Conservation (phyloP, 805 yeast species). For the Candida silvicultrix region DNA sequence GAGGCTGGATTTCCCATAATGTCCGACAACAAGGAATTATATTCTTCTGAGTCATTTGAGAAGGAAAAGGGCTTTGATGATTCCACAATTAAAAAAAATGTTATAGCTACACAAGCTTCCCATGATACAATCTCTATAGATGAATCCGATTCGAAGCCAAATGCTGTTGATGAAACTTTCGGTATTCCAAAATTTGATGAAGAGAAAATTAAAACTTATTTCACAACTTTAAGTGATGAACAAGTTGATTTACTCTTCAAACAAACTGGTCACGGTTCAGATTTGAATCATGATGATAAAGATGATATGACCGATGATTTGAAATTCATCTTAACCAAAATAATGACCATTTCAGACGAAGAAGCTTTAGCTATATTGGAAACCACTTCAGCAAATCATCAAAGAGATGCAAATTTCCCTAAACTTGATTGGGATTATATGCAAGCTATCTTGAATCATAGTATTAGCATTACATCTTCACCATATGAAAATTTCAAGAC, state of each 20-base stretch:
- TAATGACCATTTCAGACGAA: conserved; percentile 22
- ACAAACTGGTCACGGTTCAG: conserved; percentile 5
- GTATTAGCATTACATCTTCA: conserved; percentile 20
- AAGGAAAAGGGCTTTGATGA: neutral
- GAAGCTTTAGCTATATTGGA: conserved; percentile 32
- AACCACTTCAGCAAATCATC: conserved; percentile 33
- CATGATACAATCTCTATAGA: neutral
- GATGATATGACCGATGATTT: neutral
- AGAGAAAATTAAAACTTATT: neutral
- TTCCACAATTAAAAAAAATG: neutral
- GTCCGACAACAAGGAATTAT: neutral
- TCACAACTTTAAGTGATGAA: neutral
- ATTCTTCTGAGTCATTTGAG: neutral
- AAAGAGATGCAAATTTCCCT: conserved; percentile 41
- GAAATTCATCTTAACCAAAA: conserved; percentile 3
- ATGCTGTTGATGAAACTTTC: neutral
- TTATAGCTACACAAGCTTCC: neutral
- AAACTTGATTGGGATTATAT: conserved; percentile 29
- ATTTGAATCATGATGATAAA: neutral
- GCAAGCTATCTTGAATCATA: conserved; percentile 19
- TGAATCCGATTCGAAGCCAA: neutral
- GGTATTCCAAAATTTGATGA: conserved; percentile 1
- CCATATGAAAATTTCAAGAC: conserved; percentile 15
- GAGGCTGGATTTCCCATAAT: too few species aligned
- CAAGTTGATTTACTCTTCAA: neutral